Evolutionary conservation across 2,329 filamentous ascomycete species (phyloP).

Genomic region (Cercospora janseana): DNA sequence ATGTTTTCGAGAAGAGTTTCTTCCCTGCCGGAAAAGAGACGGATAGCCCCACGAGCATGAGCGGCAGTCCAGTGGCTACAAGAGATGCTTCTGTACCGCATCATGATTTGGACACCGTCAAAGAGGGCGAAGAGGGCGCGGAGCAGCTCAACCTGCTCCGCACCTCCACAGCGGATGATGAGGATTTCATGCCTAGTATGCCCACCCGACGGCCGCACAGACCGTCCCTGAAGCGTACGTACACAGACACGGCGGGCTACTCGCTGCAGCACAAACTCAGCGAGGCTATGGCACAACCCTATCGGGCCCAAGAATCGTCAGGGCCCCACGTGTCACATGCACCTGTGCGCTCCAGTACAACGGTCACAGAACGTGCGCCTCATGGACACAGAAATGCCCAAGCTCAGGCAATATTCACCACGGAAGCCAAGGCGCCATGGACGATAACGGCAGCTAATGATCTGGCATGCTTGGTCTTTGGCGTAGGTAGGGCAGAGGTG

Average conservation of each 20-base stretch:
- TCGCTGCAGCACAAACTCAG: constrained; percentile 78
- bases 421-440: constrained; percentile 86
- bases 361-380: constrained; percentile 43
- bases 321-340: constrained; percentile 39
- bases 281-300: constrained; percentile 82
- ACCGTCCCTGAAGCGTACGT: constrained; percentile 69
- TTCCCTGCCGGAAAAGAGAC: constrained; percentile 35
- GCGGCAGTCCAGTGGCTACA: constrained; percentile 9
- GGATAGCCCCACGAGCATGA: constrained; percentile 45
- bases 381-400: constrained; percentile 89
- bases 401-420: constrained; percentile 97
- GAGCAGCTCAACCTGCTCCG: constrained; percentile 18
- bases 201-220: constrained; percentile 46
- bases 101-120: constrained; percentile 10
- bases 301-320: constrained; percentile 57
- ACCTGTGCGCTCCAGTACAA: constrained; percentile 37
- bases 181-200: constrained; percentile 28
- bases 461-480: constrained; percentile 93
- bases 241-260: constrained; percentile 75
- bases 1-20: constrained; percentile 84
- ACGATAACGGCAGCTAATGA: constrained; percentile 97
- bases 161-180: constrained; percentile 20
- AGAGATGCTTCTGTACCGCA: constrained; percentile 7
- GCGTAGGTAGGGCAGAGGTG: constrained; percentile 94
- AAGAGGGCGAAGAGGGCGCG: constrained; percentile 13